Percentiles rank a stretch among this genome's conserved stretches.
Evolutionary conservation across 2,329 filamentous ascomycete genomes (phyloP).

Genomic region (Colletotrichum musicola): DNA sequence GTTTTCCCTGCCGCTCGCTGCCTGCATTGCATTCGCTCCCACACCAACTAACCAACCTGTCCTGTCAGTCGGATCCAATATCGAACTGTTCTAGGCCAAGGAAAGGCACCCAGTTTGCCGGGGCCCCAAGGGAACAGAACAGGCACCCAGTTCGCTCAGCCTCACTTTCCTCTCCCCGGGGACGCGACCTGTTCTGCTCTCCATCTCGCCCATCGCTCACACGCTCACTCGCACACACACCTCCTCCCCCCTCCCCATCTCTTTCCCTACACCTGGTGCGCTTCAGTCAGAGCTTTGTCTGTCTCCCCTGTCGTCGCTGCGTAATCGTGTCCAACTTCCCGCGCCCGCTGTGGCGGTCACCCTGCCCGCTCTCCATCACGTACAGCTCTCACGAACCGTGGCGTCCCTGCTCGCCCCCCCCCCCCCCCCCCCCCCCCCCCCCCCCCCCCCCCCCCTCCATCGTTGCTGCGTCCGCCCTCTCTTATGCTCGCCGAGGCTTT

Average conservation of each 20-base stretch:
- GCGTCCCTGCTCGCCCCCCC: background rate
- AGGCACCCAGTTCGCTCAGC: background rate
- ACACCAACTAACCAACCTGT: constrained; percentile 7
- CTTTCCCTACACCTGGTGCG: background rate
- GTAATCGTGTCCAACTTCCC: background rate
- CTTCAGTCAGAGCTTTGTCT: background rate
- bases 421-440: constrained; percentile 4
- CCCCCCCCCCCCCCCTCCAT: background rate
- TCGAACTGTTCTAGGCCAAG: constrained; percentile 6
- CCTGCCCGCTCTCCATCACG: constrained; percentile 8
- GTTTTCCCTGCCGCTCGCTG: too few relatives aligned
- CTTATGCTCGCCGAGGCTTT: constrained; percentile 14
- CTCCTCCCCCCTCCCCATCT: too few relatives aligned
- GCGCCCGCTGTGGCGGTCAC: constrained; percentile 21
- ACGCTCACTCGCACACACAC: too few relatives aligned
- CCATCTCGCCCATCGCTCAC: background rate
- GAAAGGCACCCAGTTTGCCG: background rate
- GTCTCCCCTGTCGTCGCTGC: background rate
- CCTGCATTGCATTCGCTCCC: too few relatives aligned
- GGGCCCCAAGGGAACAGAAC: background rate
- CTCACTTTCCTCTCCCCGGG: constrained; percentile 9
- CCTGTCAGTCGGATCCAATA: constrained; percentile 13
- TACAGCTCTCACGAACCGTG: background rate
- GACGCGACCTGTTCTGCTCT: too few relatives aligned
- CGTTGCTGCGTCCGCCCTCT: constrained; percentile 5